Base-by-base conservation (phyloP, 371 early-diverging fungal genomes). In the Smittium culicis region DNA sequence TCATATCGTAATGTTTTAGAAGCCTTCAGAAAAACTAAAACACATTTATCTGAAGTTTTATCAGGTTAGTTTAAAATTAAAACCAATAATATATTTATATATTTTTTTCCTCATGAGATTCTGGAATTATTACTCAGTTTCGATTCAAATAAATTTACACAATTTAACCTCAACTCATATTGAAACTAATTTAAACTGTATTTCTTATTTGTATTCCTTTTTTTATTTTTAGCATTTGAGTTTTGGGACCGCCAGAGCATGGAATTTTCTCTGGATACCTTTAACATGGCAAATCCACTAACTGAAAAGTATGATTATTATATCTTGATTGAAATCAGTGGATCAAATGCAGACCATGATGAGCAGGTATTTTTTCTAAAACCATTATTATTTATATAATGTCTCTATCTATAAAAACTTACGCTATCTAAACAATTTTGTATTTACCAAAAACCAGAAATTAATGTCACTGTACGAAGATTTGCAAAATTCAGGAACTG, bases 341-440 rank as follows among this genome's bases (percentile, higher is more conserved):
- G 98, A 0, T 89, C 90, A 57, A 88, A 92, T 77, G 85, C 87
- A 68, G 88, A 91, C 1, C 97, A 96, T 72, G 95, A 98, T 70
- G 85, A 88, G 16, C 45, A 32, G 14, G 62, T 62, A 29, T 25
- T 5, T 30, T 30, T 62, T 29, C 5, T 16, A 27, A 20, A 20
- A 62, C 11, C 25, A 62, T 28, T 62, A 29, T 32, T 14, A 29
- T 59, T 59, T 59, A 29, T 59, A 29, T 59, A 5, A 11, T 5
- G 5, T 11, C 20, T 45, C 20, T 45, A 11, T 45, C 20, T 45
- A 45, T 11, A 45, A 45, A 45, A 45, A 45, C 20, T 45, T 20
- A 45, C 45, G 5, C 25, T n/a, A 20, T 57, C 5, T 16, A 57
- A n/a, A 3, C 5, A n/a, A 20, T 57, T 57, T 14, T 57, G 5